Conservation (phyloP, 495 filamentous ascomycete species). For the Penicillium malachiteum region DNA sequence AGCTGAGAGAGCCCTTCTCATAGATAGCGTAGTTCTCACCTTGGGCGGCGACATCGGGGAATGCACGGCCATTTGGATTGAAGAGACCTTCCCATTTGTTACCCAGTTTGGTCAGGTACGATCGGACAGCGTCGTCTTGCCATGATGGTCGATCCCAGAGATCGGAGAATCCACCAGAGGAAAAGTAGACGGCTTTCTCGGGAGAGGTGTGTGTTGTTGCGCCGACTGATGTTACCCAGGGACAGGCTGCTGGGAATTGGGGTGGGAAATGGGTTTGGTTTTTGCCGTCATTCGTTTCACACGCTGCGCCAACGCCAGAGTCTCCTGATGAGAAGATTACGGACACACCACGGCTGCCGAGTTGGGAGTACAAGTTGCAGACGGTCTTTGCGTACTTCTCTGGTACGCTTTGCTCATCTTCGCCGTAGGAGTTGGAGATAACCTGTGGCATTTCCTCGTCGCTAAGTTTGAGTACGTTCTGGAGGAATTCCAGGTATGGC, state of each 20-base stretch:
- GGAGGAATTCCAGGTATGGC: constrained; percentile 72
- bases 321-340: constrained; percentile 73
- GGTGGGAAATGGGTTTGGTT: constrained; percentile 66
- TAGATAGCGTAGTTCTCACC: constrained; percentile 52
- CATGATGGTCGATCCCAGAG: constrained; percentile 60
- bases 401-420: constrained; percentile 74
- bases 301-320: constrained; percentile 65
- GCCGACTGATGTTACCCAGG: constrained; percentile 71
- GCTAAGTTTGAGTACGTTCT: constrained; percentile 53
- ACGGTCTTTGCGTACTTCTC: constrained; percentile 62
- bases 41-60: constrained; percentile 73
- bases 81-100: constrained; percentile 48
- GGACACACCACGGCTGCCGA: constrained; percentile 74
- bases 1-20: constrained; percentile 48
- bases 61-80: constrained; percentile 64
- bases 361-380: constrained; percentile 67
- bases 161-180: constrained; percentile 69
- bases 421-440: constrained; percentile 78
- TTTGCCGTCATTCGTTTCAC: constrained; percentile 64
- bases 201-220: constrained; percentile 59
- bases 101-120: constrained; percentile 55
- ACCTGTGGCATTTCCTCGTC: constrained; percentile 64
- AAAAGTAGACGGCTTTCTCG: constrained; percentile 56
- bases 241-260: constrained; percentile 70
- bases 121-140: constrained; percentile 56